phyloP scores from a whole-genome alignment of 345 rosid genomes.

The Melastoma malabathricum region DNA sequence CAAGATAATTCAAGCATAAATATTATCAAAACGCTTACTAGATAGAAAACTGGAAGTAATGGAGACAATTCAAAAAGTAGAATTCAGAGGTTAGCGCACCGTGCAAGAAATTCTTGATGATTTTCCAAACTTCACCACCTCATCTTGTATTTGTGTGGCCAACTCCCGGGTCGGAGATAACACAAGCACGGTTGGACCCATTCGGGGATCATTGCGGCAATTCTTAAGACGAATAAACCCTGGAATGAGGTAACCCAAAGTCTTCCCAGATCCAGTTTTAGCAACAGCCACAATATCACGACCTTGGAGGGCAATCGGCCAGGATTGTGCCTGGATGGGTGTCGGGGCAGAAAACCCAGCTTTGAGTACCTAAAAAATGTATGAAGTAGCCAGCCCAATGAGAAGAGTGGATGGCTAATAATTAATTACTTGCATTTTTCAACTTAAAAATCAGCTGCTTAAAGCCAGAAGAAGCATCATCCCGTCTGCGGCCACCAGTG shows the following conservation, averaged over 20 bases:
- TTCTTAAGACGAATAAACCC: conserved; percentile 76
- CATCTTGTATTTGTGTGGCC: conserved; percentile 93
- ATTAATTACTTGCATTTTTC: conserved; percentile 27
- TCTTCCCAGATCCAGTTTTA: conserved; percentile 96
- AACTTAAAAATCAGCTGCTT: conserved; percentile 30
- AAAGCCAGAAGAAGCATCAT: conserved; percentile 90
- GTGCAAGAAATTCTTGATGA: conserved; percentile 82
- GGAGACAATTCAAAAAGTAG: background rate
- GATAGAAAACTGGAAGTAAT: no score
- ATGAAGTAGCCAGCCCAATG: conserved; percentile 39
- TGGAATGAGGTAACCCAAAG: conserved; percentile 84
- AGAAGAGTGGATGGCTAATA: conserved; percentile 42
- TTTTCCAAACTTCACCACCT: conserved; percentile 85
- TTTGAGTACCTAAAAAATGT: conserved; percentile 68
- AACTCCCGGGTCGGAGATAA: conserved; percentile 95
- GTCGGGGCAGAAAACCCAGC: conserved; percentile 96
- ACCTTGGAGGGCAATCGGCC: conserved; percentile 93
- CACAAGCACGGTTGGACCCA: conserved; percentile 91
- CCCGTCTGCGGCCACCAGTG: conserved; percentile 66
- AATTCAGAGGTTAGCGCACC: conserved; percentile 24
- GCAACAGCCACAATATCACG: conserved; percentile 95
- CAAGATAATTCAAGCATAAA: no score
- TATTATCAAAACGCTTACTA: background rate
- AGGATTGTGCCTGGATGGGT: conserved; percentile 98
- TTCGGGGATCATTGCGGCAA: conserved; percentile 40